These are phyloP conservation scores for Syzygium oleosum DNA, from an alignment of 345 rosid genomes.

Conservation along the genomic window DNA sequence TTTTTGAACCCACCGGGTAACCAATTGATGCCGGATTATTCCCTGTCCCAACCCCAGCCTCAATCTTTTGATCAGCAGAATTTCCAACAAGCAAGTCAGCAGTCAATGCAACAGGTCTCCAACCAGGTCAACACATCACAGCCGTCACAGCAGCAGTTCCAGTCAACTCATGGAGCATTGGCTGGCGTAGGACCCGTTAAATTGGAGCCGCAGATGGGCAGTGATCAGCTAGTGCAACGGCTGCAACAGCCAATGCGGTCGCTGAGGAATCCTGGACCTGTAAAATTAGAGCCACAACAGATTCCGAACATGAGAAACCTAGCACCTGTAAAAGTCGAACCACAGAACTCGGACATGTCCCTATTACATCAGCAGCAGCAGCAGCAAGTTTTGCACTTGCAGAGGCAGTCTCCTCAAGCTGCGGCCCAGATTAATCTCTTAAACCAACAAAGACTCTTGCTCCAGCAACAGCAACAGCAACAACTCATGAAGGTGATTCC, in stretches of 20 bases:
- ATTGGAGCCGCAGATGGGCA: constrained; percentile 67
- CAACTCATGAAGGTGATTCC: constrained; percentile 81
- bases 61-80: constrained; percentile 57
- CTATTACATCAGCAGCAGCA: constrained; percentile 80
- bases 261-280: constrained; percentile 51
- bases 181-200: constrained; percentile 70
- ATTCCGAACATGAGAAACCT: constrained; percentile 51
- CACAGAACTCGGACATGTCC: constrained; percentile 69
- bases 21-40: constrained; percentile 46
- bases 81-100: constrained; percentile 70
- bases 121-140: constrained; percentile 27
- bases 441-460: constrained; percentile 65
- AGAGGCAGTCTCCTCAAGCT: constrained; percentile 80
- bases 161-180: constrained; percentile 53
- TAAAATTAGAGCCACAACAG: constrained; percentile 76
- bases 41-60: constrained; percentile 39
- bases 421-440: constrained; percentile 58
- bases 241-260: constrained; percentile 55
- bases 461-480: constrained; percentile 69
- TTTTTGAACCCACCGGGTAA: constrained; percentile 50
- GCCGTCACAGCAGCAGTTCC: constrained; percentile 61
- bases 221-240: constrained; percentile 55
- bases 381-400: constrained; percentile 68
- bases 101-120: constrained; percentile 57
- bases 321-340: constrained; percentile 72